Conservation (phyloP, 345 rosid species). For the Raphanus sativus region DNA sequence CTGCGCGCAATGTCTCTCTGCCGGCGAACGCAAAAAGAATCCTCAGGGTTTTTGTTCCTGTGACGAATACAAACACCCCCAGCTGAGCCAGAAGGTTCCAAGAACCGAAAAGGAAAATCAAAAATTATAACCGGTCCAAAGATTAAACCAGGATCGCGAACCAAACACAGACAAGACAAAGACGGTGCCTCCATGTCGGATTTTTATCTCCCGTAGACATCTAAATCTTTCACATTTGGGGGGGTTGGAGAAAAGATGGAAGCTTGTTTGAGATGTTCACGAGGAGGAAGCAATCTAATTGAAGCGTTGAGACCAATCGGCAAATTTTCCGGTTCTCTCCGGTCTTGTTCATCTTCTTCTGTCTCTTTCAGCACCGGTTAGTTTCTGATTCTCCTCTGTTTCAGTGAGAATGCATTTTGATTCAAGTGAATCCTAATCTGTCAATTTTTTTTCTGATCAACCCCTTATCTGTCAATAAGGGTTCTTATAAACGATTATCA, state of each 20-base stretch:
- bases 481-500: neutral
- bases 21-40: slow-evolving; percentile 30
- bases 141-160: neutral
- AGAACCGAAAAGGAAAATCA: neutral
- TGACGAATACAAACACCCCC: neutral
- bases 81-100: neutral
- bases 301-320: slow-evolving; percentile 48
- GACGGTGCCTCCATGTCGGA: neutral
- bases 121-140: neutral
- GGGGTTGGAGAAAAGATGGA: slow-evolving; percentile 48
- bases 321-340: slow-evolving; percentile 28
- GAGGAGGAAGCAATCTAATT: slow-evolving; percentile 42
- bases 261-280: slow-evolving; percentile 54
- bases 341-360: slow-evolving; percentile 43
- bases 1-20: slow-evolving; percentile 13
- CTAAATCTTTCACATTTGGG: neutral
- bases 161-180: neutral
- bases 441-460: too few relatives aligned
- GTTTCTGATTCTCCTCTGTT: slow-evolving; percentile 14
- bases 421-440: neutral
- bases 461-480: neutral
- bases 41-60: slow-evolving; percentile 30
- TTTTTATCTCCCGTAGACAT: neutral
- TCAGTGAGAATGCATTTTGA: slow-evolving; percentile 9
- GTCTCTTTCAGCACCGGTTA: slow-evolving; percentile 46